phyloP scores from a whole-genome alignment of 331 rosid species.

The Malus hybrid region DNA sequence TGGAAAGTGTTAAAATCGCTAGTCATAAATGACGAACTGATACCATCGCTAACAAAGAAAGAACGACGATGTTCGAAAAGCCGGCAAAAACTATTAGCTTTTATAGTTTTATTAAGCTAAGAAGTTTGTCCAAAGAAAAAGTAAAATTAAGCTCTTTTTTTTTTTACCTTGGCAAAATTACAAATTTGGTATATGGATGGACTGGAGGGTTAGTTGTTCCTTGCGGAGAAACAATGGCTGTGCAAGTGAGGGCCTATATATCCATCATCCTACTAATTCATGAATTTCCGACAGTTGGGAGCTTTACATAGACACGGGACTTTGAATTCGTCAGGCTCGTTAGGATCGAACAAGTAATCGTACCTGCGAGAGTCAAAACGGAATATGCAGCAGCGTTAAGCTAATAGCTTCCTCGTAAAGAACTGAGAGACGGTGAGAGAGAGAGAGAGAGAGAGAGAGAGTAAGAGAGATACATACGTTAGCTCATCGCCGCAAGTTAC shows the following conservation, averaged over 20 bases:
- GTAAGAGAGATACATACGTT: conserved; percentile 40
- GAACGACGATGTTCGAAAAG: conserved; percentile 24
- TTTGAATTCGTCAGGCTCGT: conserved; percentile 93
- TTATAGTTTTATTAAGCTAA: conserved; percentile 26
- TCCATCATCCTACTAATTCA: conserved; percentile 55
- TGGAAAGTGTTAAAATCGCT: not conserved
- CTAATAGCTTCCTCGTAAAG: not conserved
- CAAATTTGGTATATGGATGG: conserved; percentile 35
- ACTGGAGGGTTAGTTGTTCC: conserved; percentile 71
- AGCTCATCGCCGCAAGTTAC: conserved; percentile 81
- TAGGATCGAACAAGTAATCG: conserved; percentile 95
- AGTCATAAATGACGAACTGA: not conserved
- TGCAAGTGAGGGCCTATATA: conserved; percentile 18
- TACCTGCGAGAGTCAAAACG: conserved; percentile 49
- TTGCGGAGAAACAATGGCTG: conserved; percentile 68
- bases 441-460: not conserved
- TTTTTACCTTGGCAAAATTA: conserved; percentile 22
- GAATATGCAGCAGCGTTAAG: not conserved
- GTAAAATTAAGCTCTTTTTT: conserved; percentile 9
- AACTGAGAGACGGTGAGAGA: not conserved
- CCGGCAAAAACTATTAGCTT: conserved; percentile 34
- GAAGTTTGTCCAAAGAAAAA: conserved; percentile 23
- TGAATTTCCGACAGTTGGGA: conserved; percentile 84
- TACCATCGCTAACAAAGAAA: not conserved
- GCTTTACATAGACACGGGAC: conserved; percentile 99